Conservation (phyloP, 306 rosid species). For the Prunus mira region DNA sequence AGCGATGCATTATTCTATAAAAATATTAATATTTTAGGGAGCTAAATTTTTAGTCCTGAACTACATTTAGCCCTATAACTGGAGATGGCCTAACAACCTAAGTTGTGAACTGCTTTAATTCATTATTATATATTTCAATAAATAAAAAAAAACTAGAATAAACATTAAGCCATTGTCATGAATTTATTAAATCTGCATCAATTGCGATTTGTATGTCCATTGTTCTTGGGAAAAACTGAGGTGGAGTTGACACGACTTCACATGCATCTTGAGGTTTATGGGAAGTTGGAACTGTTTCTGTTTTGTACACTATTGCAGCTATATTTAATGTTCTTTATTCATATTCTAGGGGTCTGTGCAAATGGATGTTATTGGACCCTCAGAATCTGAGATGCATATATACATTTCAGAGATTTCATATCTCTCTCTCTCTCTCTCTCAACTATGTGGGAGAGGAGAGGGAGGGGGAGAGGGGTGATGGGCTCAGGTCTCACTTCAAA, state of each 20-base stretch:
- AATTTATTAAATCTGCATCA: background rate
- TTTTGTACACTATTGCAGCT: background rate
- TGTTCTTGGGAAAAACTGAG: background rate
- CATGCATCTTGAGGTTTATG: background rate
- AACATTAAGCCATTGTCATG: background rate
- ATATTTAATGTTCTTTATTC: background rate
- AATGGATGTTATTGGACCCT: background rate
- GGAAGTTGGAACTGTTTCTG: background rate
- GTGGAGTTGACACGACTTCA: background rate
- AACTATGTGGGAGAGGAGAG: too few relatives aligned
- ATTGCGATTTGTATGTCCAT: background rate
- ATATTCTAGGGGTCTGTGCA: conserved; percentile 5
- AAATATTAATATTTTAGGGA: too few relatives aligned
- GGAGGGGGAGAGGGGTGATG: too few relatives aligned
- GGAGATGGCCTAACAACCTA: too few relatives aligned
- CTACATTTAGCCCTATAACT: too few relatives aligned
- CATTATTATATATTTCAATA: too few relatives aligned
- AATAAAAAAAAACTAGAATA: too few relatives aligned
- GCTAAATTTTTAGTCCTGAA: too few relatives aligned
- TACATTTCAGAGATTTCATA: background rate
- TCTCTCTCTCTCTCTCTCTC: too few relatives aligned
- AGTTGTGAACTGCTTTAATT: too few relatives aligned
- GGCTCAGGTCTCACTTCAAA: too few relatives aligned
- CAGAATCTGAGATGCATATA: background rate
- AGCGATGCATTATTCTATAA: too few relatives aligned